These are phyloP conservation scores for Kwoniella dendrophila DNA, from an alignment of 768 basidiomycete genomes.

Conservation along the genomic window DNA sequence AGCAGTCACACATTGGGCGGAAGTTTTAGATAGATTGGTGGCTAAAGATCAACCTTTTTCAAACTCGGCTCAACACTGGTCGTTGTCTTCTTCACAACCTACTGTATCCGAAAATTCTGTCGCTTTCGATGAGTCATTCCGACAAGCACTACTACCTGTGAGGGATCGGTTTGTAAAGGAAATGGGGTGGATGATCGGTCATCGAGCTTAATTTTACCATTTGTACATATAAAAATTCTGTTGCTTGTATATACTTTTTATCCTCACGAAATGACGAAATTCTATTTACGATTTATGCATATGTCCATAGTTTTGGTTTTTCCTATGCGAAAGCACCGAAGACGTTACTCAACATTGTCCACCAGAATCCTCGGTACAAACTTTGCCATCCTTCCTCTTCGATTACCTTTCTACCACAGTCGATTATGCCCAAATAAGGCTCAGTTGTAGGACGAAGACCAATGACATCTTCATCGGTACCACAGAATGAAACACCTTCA, in stretches of 20 bases:
- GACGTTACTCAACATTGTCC: conserved; percentile 51
- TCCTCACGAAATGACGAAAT: conserved; percentile 1
- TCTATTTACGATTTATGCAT: conserved; percentile 6
- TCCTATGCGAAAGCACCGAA: conserved; percentile 30
- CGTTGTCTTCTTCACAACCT: conserved; percentile 3
- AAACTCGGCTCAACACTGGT: conserved; percentile 9
- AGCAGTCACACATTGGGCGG: conserved; percentile 33
- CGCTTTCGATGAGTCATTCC: conserved; percentile 21
- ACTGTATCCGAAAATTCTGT: conserved; percentile 1
- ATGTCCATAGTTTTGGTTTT: not conserved
- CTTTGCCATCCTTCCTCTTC: conserved; percentile 52
- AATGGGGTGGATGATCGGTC: conserved; percentile 42
- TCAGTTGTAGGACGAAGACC: conserved; percentile 54
- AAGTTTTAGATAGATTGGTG: conserved; percentile 22
- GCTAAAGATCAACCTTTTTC: not conserved
- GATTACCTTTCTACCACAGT: conserved; percentile 51
- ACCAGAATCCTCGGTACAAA: conserved; percentile 54
- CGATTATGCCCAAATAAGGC: conserved; percentile 52
- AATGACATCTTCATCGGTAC: conserved; percentile 54
- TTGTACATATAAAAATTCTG: not conserved
- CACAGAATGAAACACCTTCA: conserved; percentile 50
- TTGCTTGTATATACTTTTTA: conserved; percentile 22
- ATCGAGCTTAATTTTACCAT: conserved; percentile 1
- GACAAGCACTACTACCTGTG: conserved; percentile 28
- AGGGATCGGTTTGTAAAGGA: conserved; percentile 30